Conservation (phyloP, 176 grass and related monocot species). For the barley (Hordeum vulgare) region DNA sequence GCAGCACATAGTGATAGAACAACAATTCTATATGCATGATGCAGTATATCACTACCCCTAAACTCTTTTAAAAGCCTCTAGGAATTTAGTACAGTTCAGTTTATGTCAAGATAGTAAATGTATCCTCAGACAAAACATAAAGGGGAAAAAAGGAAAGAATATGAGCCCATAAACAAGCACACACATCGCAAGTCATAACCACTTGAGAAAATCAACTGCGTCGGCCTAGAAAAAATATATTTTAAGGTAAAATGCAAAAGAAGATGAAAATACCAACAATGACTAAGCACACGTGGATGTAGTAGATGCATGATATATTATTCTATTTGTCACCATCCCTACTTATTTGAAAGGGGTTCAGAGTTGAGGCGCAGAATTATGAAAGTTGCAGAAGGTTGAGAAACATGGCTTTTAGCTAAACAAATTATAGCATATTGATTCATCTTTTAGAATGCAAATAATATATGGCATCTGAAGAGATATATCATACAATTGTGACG, state of each 20-base stretch:
- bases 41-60: neutral
- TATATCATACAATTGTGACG: slow-evolving; percentile 38
- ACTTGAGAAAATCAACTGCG: neutral
- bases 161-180: neutral
- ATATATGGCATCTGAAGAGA: neutral
- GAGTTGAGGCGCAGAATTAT: neutral
- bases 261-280: neutral
- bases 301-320: neutral
- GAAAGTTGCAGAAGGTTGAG: neutral
- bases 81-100: neutral
- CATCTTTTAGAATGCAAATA: slow-evolving; percentile 11
- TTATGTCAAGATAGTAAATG: neutral
- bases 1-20: neutral
- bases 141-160: neutral
- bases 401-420: neutral
- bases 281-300: neutral
- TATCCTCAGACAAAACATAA: neutral
- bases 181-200: neutral
- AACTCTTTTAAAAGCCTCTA: neutral
- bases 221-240: neutral
- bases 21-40: neutral
- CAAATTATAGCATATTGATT: neutral
- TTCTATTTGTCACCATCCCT: neutral
- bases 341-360: neutral
- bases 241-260: neutral